Conservation (phyloP, 305 asterid species). For the Rubia tinctorum region DNA sequence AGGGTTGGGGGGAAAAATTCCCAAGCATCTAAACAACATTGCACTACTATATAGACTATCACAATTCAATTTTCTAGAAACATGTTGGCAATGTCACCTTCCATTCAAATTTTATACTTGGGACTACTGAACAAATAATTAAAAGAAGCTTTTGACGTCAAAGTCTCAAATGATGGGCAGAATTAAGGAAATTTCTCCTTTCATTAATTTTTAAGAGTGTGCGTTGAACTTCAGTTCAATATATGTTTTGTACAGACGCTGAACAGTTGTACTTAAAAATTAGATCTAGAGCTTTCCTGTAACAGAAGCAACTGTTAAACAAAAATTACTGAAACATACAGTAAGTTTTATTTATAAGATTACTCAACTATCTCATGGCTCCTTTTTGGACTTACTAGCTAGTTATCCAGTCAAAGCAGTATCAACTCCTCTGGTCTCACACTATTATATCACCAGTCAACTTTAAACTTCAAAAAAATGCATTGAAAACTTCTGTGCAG, state of each 20-base stretch:
- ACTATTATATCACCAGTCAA: background rate
- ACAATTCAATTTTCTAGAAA: background rate
- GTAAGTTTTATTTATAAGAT: background rate
- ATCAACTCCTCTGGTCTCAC: background rate
- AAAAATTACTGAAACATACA: background rate
- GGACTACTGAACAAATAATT: too few relatives aligned
- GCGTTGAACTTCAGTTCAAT: too few relatives aligned
- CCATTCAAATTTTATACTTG: background rate
- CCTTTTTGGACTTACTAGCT: background rate
- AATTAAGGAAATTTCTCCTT: too few relatives aligned
- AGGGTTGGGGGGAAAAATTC: background rate
- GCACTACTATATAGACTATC: background rate
- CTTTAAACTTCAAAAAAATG: background rate
- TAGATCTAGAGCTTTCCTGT: background rate
- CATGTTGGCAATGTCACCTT: background rate
- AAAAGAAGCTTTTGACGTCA: too few relatives aligned
- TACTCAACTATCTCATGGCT: background rate
- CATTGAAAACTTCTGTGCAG: background rate
- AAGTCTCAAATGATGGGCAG: too few relatives aligned
- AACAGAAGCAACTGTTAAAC: background rate
- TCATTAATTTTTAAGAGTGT: too few relatives aligned
- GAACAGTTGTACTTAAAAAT: background rate
- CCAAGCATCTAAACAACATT: background rate
- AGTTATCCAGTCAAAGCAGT: background rate
- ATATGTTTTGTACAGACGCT: background rate